Evolutionary conservation across 2,329 filamentous ascomycete species (phyloP).

Genomic region (Elsinoe perseae): DNA sequence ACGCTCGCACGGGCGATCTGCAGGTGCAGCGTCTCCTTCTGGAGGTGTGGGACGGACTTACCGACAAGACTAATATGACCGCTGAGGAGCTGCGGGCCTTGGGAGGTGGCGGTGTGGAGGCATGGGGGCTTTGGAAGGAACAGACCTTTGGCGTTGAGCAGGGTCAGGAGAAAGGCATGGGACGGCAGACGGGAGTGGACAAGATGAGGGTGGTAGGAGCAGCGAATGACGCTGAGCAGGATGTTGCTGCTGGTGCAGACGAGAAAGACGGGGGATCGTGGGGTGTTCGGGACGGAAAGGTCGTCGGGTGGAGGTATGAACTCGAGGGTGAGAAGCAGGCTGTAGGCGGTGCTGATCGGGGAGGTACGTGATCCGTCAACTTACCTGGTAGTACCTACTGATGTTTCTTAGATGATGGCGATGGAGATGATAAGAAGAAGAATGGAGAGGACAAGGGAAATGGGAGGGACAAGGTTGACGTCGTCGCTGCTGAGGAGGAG

Average conservation of each 20-base stretch:
- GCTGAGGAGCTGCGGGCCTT: background rate
- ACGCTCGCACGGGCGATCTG: background rate
- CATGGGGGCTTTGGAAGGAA: background rate
- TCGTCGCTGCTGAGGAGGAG: background rate
- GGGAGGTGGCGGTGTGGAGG: background rate
- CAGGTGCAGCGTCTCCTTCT: background rate
- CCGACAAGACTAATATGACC: background rate
- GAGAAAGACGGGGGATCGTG: background rate
- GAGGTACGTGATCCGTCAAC: background rate
- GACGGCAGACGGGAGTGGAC: background rate
- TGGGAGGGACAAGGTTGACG: background rate
- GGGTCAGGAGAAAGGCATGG: constrained; percentile 32
- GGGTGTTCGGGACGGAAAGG: background rate
- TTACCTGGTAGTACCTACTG: background rate
- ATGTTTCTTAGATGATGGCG: constrained; percentile 1
- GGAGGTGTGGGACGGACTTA: background rate
- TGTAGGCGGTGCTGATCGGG: background rate
- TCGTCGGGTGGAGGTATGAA: background rate
- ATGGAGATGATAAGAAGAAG: background rate
- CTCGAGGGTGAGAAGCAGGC: background rate
- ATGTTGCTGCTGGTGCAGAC: background rate
- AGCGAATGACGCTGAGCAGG: background rate
- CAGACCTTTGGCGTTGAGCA: background rate
- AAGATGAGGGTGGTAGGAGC: background rate
- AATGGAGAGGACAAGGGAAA: background rate